Evolutionary conservation across 495 filamentous ascomycete species (phyloP), one percentile per base, ranked within the genome.

Genomic region (Stereocaulon alpinum): DNA sequence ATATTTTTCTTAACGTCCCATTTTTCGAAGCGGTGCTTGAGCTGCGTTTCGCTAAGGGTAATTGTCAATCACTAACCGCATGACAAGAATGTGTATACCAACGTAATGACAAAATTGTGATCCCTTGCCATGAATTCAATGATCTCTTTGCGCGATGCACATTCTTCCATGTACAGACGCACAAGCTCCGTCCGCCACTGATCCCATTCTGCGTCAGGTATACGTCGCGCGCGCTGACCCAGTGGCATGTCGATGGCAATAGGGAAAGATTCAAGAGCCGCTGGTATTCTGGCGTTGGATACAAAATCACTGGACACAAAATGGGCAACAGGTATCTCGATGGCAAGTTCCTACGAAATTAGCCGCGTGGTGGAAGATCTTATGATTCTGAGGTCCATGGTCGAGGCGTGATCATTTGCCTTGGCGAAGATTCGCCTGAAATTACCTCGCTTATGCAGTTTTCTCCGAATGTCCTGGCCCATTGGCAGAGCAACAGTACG

Each of bases 1-100:
- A 56, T 32, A 15, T 56, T 43, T 22, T 56, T 44, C 24, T 56
- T 56, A 22, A 56, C 20, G 20, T 42, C 40, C 53, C 53, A 56
- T 40, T 44, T 56, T 4, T 56, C 20, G 15, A 56, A 56, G 40
- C 41, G 53, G 22, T 56, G 41, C 40, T 56, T 56, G 12, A 56
- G 53, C 30, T 56, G 53, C 11, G 20, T 56, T 18, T 56, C 53
- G 4, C 53, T 56, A 6, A 29, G 6, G n/a, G n/a, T n/a, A 42
- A 17, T 29, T 4, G 29, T 4, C 10, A 18, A 29, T 40, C 18
- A 18, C 0, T 18, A 29, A n/a, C n/a, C n/a, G n/a, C n/a, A n/a
- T n/a, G n/a, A n/a, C n/a, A n/a, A n/a, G n/a, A n/a, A n/a, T n/a
- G n/a, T n/a, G n/a, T n/a, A 30, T 0, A 42, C 53, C 43, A 4